Base-by-base conservation (phyloP, 257 asterid species). In the Hygrophila difformis region DNA sequence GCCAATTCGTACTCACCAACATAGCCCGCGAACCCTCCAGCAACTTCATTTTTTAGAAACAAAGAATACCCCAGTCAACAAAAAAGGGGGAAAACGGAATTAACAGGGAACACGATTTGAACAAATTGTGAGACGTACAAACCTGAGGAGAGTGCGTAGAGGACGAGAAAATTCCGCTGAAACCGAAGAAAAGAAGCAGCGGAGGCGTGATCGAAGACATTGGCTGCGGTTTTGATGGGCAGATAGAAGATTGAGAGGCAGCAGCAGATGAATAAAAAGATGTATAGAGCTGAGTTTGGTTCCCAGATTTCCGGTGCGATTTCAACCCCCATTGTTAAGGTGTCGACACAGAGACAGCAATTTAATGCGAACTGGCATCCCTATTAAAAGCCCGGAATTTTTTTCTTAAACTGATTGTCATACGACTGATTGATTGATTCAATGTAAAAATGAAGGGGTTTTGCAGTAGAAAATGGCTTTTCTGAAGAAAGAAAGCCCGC, bases 231-330 rank as follows among this genome's bases (percentile, higher is more conserved):
- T 56, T 66, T 68, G 29, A 12, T 13, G 29, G 96, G 94, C 31
- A 71, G 67, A 50, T 60, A 80, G 55, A 70, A 60, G 53, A 91
- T 66, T 26, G 89, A 86, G 28, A 76, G 48, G 52, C 70, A 51
- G 53, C 81, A 75, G 39, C 76, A 58, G 49, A 76, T 39, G 67
- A 82, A 74, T 19, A 83, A 46, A 60, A 80, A 73, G 7, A 76
- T 3, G 62, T 46, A 76, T 3, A 78, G 49, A 15, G 81, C 71
- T 61, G 51, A 49, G 75, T 67, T 80, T 20, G 95, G 95, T 50
- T 79, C 87, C 96, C 95, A 86, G 35, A 76, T 55, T 48, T 78
- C 82, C 58, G 76, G 72, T 74, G 74, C 99, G 53, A 82, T 60
- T 12, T 73, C 74, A 36, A 86, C 88, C 44, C 78, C 98, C 98